Evolutionary conservation across 129 eudicot species (phyloP).

Genomic region (Flaveria ramosissima): DNA sequence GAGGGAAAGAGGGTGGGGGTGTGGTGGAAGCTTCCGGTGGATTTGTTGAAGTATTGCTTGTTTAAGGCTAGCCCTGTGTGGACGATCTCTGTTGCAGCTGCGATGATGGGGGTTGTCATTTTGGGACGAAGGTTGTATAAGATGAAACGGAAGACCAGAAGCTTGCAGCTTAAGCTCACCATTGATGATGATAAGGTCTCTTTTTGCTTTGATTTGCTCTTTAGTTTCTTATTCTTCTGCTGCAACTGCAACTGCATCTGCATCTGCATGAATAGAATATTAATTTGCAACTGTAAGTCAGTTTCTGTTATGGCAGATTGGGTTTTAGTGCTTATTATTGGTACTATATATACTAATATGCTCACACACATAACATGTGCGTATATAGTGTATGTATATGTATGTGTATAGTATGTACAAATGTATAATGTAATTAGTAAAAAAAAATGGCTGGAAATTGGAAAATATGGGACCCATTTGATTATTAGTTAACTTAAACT

Average conservation of each 20-base stretch:
- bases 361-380: too few relatives aligned
- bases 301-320: too few relatives aligned
- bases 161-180: conserved; percentile 62
- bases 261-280: background rate
- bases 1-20: conserved; percentile 33
- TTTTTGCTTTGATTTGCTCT: background rate
- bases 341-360: too few relatives aligned
- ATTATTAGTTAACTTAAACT: too few relatives aligned
- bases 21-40: conserved; percentile 94
- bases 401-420: too few relatives aligned
- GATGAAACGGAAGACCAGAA: conserved; percentile 63
- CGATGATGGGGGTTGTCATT: conserved; percentile 74
- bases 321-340: too few relatives aligned
- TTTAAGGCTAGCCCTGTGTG: conserved; percentile 80
- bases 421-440: too few relatives aligned
- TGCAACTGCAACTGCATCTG: background rate
- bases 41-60: conserved; percentile 63
- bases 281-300: background rate
- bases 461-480: too few relatives aligned
- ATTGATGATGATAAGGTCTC: conserved; percentile 77
- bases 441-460: too few relatives aligned
- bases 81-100: conserved; percentile 85
- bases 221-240: background rate
- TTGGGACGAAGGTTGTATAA: conserved; percentile 66
- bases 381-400: too few relatives aligned